Evolutionary conservation across 371 early-diverging fungal genomes (phyloP).

Genomic region (Racocetra persica): DNA sequence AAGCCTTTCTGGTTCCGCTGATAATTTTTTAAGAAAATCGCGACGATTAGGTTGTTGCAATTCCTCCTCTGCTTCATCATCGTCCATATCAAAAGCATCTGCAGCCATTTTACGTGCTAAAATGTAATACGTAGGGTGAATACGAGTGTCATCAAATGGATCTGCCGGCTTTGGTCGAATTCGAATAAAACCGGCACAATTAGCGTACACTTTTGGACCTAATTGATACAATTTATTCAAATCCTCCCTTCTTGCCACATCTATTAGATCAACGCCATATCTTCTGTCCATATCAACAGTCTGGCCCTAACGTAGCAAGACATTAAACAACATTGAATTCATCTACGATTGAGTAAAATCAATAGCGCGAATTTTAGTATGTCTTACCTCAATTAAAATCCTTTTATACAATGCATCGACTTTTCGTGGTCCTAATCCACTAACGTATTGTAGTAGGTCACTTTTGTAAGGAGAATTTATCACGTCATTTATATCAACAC

Average conservation of each 20-base stretch:
- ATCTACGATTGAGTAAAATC: too few species aligned
- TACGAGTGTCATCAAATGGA: slow-evolving; percentile 94
- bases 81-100: slow-evolving; percentile 95
- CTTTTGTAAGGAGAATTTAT: slow-evolving; percentile 72
- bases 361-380: slow-evolving; percentile 49
- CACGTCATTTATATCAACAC: slow-evolving; percentile 90
- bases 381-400: slow-evolving; percentile 14
- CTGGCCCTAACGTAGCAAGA: too few species aligned
- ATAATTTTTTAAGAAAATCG: slow-evolving; percentile 83
- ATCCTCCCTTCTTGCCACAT: slow-evolving; percentile 43
- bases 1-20: slow-evolving; percentile 74
- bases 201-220: slow-evolving; percentile 83
- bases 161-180: slow-evolving; percentile 66
- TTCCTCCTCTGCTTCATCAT: slow-evolving; percentile 76
- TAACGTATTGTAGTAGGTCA: slow-evolving; percentile 83
- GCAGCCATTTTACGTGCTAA: slow-evolving; percentile 97
- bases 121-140: slow-evolving; percentile 96
- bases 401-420: slow-evolving; percentile 72
- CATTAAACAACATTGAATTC: too few species aligned
- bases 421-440: slow-evolving; percentile 96
- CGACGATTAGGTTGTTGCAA: slow-evolving; percentile 49
- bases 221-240: slow-evolving; percentile 63
- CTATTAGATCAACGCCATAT: slow-evolving; percentile 33
- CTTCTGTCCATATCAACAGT: too few species aligned
- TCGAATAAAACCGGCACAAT: slow-evolving; percentile 92